These are phyloP conservation scores for Sporothrix brunneoviolacea DNA, from an alignment of 2,329 filamentous ascomycete species.

Conservation along the genomic window DNA sequence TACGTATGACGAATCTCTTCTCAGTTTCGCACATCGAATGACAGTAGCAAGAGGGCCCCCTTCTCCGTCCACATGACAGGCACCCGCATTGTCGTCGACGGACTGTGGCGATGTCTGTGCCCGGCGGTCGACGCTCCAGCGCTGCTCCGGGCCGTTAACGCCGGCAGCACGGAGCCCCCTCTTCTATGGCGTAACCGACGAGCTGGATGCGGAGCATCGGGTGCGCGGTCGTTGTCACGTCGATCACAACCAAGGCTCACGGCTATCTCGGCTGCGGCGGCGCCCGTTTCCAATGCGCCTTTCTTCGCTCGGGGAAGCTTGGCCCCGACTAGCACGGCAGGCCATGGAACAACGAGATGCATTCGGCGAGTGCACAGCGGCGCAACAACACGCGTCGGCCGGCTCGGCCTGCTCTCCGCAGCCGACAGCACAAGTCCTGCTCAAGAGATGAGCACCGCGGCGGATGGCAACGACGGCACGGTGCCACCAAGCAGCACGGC, in stretches of 20 bases:
- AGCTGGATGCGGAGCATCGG: too few species aligned
- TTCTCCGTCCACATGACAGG: conserved; percentile 27
- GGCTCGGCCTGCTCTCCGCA: background rate
- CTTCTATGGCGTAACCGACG: background rate
- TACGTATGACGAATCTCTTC: too few species aligned
- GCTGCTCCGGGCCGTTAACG: conserved; percentile 28
- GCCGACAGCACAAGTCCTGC: background rate
- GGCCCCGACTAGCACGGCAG: background rate
- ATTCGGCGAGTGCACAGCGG: background rate
- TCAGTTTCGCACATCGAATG: background rate
- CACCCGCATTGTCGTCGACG: conserved; percentile 42
- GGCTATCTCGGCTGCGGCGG: conserved; percentile 1
- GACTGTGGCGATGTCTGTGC: conserved; percentile 59
- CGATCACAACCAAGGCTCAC: background rate
- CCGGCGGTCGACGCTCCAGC: conserved; percentile 43
- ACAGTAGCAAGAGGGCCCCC: background rate
- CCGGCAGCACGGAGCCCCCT: conserved; percentile 10
- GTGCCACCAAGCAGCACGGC: background rate
- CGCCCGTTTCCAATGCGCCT: too few species aligned
- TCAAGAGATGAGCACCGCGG: background rate
- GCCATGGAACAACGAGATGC: background rate
- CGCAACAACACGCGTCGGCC: conserved; percentile 10
- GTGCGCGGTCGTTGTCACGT: background rate
- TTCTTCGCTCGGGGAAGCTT: too few species aligned
- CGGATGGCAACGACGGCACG: background rate